A percentile compares a stretch with the other conserved stretches of the same genome.
Evolutionary conservation across 306 rosid genomes (phyloP).

Genomic region (Dalbergia oliveri): DNA sequence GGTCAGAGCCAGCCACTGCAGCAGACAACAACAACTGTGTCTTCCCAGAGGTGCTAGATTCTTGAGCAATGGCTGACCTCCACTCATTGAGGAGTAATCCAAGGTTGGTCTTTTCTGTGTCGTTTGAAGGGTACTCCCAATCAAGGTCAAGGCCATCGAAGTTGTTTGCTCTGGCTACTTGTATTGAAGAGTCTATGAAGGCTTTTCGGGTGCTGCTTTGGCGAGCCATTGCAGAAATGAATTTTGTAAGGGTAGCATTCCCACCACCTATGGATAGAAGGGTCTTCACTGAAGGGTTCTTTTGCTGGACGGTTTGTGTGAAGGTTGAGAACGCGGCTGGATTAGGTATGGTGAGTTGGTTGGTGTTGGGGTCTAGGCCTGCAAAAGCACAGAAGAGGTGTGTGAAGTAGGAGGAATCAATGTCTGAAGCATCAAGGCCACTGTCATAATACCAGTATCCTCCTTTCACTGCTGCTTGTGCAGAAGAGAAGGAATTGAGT

Average conservation of each 20-base stretch:
- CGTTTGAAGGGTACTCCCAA: conserved; percentile 47
- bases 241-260: neutral
- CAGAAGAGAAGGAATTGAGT: conserved; percentile 34
- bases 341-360: conserved; percentile 43
- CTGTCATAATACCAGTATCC: conserved; percentile 64
- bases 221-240: conserved; percentile 40
- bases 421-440: conserved; percentile 46
- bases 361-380: conserved; percentile 32
- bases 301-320: conserved; percentile 48
- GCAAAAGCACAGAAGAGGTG: conserved; percentile 72
- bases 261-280: conserved; percentile 54
- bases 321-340: conserved; percentile 44
- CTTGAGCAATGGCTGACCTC: conserved; percentile 34
- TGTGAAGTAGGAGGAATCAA: conserved; percentile 62
- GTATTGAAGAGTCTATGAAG: conserved; percentile 53
- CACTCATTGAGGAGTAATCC: conserved; percentile 48
- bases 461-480: conserved; percentile 47
- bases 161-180: conserved; percentile 41
- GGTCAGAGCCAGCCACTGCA: conserved; percentile 43
- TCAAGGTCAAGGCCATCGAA: conserved; percentile 52
- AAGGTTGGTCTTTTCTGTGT: conserved; percentile 43
- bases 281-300: conserved; percentile 59
- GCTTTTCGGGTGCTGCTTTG: conserved; percentile 23
- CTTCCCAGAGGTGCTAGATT: conserved; percentile 38
- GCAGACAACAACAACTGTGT: conserved; percentile 36